Evolutionary conservation across 1,284 basidiomycete genomes (phyloP), one percentile per base, ranked within the genome.

Genomic region (Neolentinus lepideus): DNA sequence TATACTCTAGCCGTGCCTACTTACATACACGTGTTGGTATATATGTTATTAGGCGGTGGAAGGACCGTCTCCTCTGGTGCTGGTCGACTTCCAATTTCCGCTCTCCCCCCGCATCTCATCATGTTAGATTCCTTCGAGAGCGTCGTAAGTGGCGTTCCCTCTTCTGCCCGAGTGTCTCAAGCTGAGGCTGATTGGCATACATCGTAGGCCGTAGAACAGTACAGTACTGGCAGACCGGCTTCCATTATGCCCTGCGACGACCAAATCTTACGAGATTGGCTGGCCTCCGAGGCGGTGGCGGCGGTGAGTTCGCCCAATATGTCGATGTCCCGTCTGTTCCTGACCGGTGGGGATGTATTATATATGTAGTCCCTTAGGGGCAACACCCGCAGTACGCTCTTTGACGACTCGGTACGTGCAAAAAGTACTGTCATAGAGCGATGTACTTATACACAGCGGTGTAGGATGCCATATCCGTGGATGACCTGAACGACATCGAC

Each of bases 381-480:
- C 38, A 21, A 6, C n/a, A n/a, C 38, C n/a, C 38, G 8, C 12
- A 43, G 38, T 43, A 43, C 38, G 38, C 38, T 43, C 19, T n/a
- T 43, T 43, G 38, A 43, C 38, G 38, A 43, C 38, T 21, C 38
- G 38, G 38, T 43, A 43, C 16, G 16, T 43, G 16, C 6, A 3
- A 43, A n/a, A 43, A 8, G 12, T 16, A n/a, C 38, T 21, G 38
- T 3, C 6, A n/a, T 16, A n/a, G 38, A 27, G 54, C 53, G 45
- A 54, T 45, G 14, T 19, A 24, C 48, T 14, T 50, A 21, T 2
- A n/a, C 45, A 22, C 2, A 45, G 19, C 52, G 19, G 46, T 54
- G 43, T 29, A 50, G 47, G 47, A 50, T 29, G 47, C 47, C 27
- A n/a, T 29, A 50, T 50, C 47, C 27, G n/a, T 50, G 22, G 47